A percentile compares a stretch with the other conserved stretches of the same genome.
Conservation (phyloP, 2,329 filamentous ascomycete genomes). For the Fusarium vanettenii region DNA sequence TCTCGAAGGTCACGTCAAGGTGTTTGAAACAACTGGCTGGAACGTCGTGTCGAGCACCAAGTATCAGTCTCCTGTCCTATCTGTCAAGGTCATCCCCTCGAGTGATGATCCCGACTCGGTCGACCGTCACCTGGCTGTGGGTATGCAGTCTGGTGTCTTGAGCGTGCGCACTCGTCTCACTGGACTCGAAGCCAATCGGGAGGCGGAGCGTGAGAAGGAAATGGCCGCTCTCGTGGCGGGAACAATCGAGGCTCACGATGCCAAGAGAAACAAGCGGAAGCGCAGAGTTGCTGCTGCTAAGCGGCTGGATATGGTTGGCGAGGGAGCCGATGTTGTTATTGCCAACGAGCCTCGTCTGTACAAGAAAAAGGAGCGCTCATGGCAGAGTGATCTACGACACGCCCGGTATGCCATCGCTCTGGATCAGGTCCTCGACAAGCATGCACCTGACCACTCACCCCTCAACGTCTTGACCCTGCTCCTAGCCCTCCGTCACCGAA, state of each 20-base stretch:
- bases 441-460: slow-evolving; percentile 64
- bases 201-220: slow-evolving; percentile 82
- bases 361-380: slow-evolving; percentile 73
- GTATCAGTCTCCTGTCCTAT: slow-evolving; percentile 91
- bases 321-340: slow-evolving; percentile 89
- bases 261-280: slow-evolving; percentile 77
- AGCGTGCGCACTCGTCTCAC: slow-evolving; percentile 90
- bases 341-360: slow-evolving; percentile 71
- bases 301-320: slow-evolving; percentile 82
- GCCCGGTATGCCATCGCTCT: slow-evolving; percentile 82
- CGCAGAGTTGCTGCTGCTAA: slow-evolving; percentile 57
- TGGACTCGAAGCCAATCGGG: slow-evolving; percentile 81
- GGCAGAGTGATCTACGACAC: slow-evolving; percentile 85
- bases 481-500: slow-evolving; percentile 86
- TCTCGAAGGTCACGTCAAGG: slow-evolving; percentile 95
- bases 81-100: slow-evolving; percentile 76
- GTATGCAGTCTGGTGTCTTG: slow-evolving; percentile 93
- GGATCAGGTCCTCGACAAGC: slow-evolving; percentile 77
- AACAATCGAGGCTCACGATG: slow-evolving; percentile 81
- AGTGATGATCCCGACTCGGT: slow-evolving; percentile 61
- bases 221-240: slow-evolving; percentile 86
- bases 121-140: slow-evolving; percentile 94
- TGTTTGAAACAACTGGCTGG: slow-evolving; percentile 95
- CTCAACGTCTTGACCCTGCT: slow-evolving; percentile 80
- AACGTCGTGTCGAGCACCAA: slow-evolving; percentile 96